Base-by-base conservation (phyloP, 2,329 filamentous ascomycete species). In the Endothia cerciana region DNA sequence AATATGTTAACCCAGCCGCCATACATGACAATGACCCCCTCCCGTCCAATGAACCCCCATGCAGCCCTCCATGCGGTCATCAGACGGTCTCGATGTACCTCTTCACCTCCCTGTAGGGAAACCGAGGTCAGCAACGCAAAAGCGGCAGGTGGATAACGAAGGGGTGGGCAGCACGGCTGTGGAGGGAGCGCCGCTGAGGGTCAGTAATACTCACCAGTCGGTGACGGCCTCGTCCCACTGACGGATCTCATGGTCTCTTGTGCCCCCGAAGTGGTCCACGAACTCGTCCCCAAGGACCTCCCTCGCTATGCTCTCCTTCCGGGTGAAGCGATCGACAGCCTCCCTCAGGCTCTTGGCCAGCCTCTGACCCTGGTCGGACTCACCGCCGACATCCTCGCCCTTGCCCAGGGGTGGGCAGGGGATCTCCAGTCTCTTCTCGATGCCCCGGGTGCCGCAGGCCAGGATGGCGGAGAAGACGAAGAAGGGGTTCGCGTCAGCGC, bases 201-300 rank as follows among this genome's bases (percentile, higher is more conserved):
- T 56, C 19, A 15, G 41, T 53, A 45, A 62, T 64, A 88, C 91
- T 77, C 83, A 94, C 93, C 94, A 98, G 77, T 98, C 95, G 25
- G 95, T 98, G 6, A 98, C 94, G 2, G 94, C 94, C 77, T 98
- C 94, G 73, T 98, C 94, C 91, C 92, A 99, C 25, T 97, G 79
- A 68, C 91, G 83, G 66, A 95, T 85, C 79, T 99, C 95, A 78
- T 99, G 94, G 77, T 97, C 90, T 70, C 95, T 86, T 22, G 94
- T 97, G 19, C 95, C 95, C 15, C 90, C 92, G 80, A 90, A 99
- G 77, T 98, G 95, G 19, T 98, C 94, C 3, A 99, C 95, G 79
- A 99, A 99, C 10, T 90, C 91, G 76, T 98, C 91, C 0, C 95
- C 95, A 77, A 99, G 92, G 0, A 97, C 91, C 75, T 98, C 92